Conservation (phyloP, 345 rosid species). For the Camelina hispida region DNA sequence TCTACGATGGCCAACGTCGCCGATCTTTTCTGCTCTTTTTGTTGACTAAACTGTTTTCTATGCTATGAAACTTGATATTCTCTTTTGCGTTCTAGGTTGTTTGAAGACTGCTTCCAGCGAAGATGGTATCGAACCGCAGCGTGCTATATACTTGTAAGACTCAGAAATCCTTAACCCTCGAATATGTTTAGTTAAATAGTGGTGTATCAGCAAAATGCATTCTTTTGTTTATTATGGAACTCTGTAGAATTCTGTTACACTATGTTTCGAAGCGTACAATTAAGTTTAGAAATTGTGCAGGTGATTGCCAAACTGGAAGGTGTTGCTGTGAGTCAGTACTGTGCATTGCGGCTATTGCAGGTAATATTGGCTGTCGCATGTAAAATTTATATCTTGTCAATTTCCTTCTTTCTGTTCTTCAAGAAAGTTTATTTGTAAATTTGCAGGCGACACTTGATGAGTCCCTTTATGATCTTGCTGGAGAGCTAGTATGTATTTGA, state of each 20-base stretch:
- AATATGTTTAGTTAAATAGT: conserved; percentile 3
- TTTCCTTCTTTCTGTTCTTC: conserved; percentile 9
- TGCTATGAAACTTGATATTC: conserved; percentile 27
- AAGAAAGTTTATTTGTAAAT: conserved; percentile 31
- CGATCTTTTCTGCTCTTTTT: conserved; percentile 5
- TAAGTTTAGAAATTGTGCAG: conserved; percentile 49
- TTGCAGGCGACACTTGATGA: conserved; percentile 96
- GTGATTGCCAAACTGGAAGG: conserved; percentile 99
- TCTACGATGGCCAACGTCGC: conserved; percentile 17
- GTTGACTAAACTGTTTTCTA: conserved; percentile 12
- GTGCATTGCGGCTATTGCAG: conserved; percentile 92
- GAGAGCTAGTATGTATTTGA: conserved; percentile 77
- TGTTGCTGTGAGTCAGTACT: conserved; percentile 96
- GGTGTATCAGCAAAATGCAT: conserved; percentile 16
- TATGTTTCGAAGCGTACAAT: conserved; percentile 10
- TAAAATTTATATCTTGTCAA: background rate
- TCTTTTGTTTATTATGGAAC: conserved; percentile 1
- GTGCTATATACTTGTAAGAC: conserved; percentile 94
- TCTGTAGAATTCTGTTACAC: conserved; percentile 8
- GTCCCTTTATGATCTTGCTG: conserved; percentile 96
- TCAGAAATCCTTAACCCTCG: conserved; percentile 27
- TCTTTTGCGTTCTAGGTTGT: conserved; percentile 60
- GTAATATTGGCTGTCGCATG: conserved; percentile 43
- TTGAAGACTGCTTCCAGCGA: conserved; percentile 96
- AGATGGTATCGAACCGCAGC: conserved; percentile 99